These are phyloP conservation scores for Saccharomyces eubayanus DNA, from an alignment of 805 yeast genomes.

Conservation along the genomic window DNA sequence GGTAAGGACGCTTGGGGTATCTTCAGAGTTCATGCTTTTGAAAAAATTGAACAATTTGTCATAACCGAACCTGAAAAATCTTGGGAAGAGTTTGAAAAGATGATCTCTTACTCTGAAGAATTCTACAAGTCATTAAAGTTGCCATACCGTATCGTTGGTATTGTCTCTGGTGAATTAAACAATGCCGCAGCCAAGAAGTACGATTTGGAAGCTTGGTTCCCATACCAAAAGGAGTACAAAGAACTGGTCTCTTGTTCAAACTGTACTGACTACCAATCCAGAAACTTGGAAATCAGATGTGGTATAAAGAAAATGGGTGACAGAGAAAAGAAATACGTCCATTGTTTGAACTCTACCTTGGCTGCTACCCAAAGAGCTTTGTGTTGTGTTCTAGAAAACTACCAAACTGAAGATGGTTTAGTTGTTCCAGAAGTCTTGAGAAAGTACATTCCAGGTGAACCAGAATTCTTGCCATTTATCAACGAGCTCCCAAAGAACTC, in stretches of 20 bases:
- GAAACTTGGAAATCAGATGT: conserved; percentile 97
- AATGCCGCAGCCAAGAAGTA: conserved; percentile 98
- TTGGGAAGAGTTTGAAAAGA: conserved; percentile 93
- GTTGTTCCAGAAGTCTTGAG: conserved; percentile 91
- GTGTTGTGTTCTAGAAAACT: conserved; percentile 95
- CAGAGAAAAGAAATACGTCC: conserved; percentile 94
- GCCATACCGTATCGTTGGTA: conserved; percentile 96
- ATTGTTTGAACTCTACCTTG: conserved; percentile 93
- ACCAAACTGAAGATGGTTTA: conserved; percentile 94
- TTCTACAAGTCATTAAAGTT: conserved; percentile 85
- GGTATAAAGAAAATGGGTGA: conserved; percentile 94
- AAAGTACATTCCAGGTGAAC: conserved; percentile 96
- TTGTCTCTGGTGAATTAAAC: conserved; percentile 96
- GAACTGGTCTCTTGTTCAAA: conserved; percentile 97
- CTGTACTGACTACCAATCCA: conserved; percentile 98
- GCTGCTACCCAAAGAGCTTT: conserved; percentile 98
- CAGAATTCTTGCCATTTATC: conserved; percentile 85
- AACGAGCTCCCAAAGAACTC: conserved; percentile 93
- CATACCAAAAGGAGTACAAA: conserved; percentile 96
- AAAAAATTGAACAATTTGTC: conserved; percentile 94
- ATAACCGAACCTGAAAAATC: conserved; percentile 96
- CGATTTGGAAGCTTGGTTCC: conserved; percentile 99
- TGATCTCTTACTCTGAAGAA: conserved; percentile 86
- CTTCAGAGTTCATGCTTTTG: conserved; percentile 97
- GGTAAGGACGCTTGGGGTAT: conserved; percentile 99